Evolutionary conservation across 2,329 filamentous ascomycete species (phyloP), one percentile per base, ranked within the genome.

Genomic region (Aaosphaeria pasadenensis): DNA sequence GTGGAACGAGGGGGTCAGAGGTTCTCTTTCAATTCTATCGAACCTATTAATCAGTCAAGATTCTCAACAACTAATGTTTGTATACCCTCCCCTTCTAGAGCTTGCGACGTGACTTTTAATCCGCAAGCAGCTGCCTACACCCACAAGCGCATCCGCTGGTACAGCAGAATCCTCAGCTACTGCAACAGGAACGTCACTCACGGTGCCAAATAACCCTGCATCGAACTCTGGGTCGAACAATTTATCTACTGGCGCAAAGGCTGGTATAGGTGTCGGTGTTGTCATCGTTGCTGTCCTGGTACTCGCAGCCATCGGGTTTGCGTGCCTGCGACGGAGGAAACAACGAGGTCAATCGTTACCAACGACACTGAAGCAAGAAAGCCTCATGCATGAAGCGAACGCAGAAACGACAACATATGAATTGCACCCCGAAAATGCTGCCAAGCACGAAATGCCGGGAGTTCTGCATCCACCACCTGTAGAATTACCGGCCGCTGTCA

Each of bases 231-330:
- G 30, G 2, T 51, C 52, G n/a, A 43, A 52, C 3, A 52, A 56
- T 29, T 53, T 66, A n/a, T 59, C 52, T 9, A 58, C 53, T 32
- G 55, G 43, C 7, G 50, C 47, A 5, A 56, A 61, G 54, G 55
- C 54, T 9, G 59, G 47, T 7, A 58, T 62, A 29, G 55, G 60
- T 5, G 58, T 48, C 2, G 52, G 48, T 3, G 30, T 60, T 5
- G 55, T 53, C n/a, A 42, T 38, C 7, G 49, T 50, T 28, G 53
- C 48, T 1, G 44, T 64, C 7, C 57, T 66, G 29, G 54, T 51
- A 0, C 70, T 91, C 1, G 74, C 96, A 1, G 95, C 96, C 60
- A 95, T 91, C 0, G 88, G 53, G 7, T 45, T 66, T 6, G 57
- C 57, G 31, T 43, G 55, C 11, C 53, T 45, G 46, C 52, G 54